phyloP scores from a whole-genome alignment of 805 yeast genomes.

The Nakazawaea anatomiae region DNA sequence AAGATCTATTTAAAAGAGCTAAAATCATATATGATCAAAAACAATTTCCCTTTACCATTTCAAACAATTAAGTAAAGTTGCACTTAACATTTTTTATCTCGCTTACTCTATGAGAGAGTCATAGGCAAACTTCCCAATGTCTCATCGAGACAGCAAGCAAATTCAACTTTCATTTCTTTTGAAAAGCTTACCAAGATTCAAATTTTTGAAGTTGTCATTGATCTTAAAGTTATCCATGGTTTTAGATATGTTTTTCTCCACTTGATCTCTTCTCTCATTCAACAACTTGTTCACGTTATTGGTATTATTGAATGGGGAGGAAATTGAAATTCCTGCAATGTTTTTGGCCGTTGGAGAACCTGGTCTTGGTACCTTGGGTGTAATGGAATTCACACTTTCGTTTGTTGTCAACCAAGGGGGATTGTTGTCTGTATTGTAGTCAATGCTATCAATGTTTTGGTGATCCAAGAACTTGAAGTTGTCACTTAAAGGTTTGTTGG shows the following conservation, averaged over 20 bases:
- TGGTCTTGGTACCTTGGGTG: neutral
- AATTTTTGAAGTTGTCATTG: slow-evolving; percentile 58
- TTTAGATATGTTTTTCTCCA: slow-evolving; percentile 38
- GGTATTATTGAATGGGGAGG: slow-evolving; percentile 11
- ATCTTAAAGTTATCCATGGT: slow-evolving; percentile 51
- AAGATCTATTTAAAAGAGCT: too few relatives aligned
- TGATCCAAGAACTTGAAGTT: slow-evolving; percentile 20
- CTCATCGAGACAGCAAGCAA: neutral
- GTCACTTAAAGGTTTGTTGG: slow-evolving; percentile 26
- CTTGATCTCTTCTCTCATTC: slow-evolving; percentile 33
- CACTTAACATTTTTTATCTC: too few relatives aligned
- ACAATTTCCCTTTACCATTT: too few relatives aligned
- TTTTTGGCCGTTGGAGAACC: slow-evolving; percentile 17
- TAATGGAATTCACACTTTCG: neutral
- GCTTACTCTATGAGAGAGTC: too few relatives aligned
- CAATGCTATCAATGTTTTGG: slow-evolving; percentile 13
- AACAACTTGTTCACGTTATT: slow-evolving; percentile 14
- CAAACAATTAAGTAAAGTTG: too few relatives aligned
- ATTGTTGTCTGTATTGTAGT: slow-evolving; percentile 19
- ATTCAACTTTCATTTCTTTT: slow-evolving; percentile 26
- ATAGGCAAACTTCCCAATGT: too few relatives aligned
- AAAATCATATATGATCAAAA: too few relatives aligned
- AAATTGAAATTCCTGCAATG: slow-evolving; percentile 24
- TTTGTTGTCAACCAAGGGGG: slow-evolving; percentile 4
- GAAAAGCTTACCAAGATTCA: slow-evolving; percentile 47